These are phyloP conservation scores for Daldinia caldariorum DNA, from an alignment of 495 filamentous ascomycete species.

Conservation along the genomic window DNA sequence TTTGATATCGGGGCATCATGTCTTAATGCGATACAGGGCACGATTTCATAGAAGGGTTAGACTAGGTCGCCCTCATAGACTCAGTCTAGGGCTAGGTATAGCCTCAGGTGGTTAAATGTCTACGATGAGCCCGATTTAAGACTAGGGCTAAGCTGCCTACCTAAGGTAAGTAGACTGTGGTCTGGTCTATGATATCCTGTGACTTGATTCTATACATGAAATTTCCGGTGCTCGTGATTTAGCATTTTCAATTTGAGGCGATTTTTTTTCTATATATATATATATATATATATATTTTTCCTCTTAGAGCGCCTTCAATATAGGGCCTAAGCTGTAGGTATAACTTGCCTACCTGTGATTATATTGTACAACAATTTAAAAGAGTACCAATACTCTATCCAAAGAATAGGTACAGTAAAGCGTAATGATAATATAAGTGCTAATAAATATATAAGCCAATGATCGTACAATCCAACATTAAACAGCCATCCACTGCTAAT, in stretches of 20 bases:
- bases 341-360: not conserved
- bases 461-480: not conserved
- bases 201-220: not conserved
- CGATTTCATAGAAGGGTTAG: conserved; percentile 7
- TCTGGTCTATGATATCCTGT: conserved; percentile 1
- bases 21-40: not conserved
- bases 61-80: conserved; percentile 25
- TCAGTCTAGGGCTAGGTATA: not conserved
- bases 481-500: not conserved
- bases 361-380: not conserved
- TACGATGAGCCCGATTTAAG: conserved; percentile 17
- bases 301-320: no score
- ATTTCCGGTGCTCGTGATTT: not conserved
- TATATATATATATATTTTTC: no score
- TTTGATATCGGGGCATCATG: not conserved
- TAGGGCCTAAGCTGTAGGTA: no score
- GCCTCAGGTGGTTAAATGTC: conserved; percentile 11
- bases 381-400: not conserved
- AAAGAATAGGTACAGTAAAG: not conserved
- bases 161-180: conserved; percentile 34
- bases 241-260: not conserved
- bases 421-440: not conserved
- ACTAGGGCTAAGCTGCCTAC: conserved; percentile 13
- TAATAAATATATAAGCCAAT: not conserved
- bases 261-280: not conserved